A percentile compares a stretch with the other conserved stretches of the same genome.
These are phyloP conservation scores for Fusarium pseudonygamai DNA, from an alignment of 2,329 filamentous ascomycete genomes.

Conservation along the genomic window DNA sequence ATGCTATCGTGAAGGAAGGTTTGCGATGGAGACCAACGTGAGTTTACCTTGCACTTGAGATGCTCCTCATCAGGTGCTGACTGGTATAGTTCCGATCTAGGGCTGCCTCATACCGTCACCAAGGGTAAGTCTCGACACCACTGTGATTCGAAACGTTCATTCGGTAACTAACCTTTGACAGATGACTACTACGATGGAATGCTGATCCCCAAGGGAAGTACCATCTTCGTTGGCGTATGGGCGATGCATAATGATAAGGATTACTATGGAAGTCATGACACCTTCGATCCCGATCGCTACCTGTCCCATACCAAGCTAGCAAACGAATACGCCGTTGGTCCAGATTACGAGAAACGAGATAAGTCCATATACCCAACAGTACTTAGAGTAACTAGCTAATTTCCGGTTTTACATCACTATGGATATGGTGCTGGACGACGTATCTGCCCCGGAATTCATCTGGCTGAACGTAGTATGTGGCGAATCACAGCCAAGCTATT, in stretches of 20 bases:
- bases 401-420: background rate
- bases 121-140: background rate
- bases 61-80: background rate
- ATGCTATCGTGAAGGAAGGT: background rate
- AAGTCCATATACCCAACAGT: background rate
- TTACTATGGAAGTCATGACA: background rate
- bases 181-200: background rate
- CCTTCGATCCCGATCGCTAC: background rate
- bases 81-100: background rate
- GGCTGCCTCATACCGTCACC: background rate
- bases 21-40: background rate
- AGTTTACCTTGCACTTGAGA: fast-evolving
- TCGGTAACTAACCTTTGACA: background rate
- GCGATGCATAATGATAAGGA: background rate
- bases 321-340: background rate
- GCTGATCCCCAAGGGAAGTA: background rate
- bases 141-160: fast-evolving
- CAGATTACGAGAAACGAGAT: background rate
- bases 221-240: background rate
- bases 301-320: background rate
- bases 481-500: background rate
- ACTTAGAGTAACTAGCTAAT: fast-evolving
- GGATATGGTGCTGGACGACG: background rate
- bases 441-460: background rate
- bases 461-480: background rate